A percentile compares a stretch with the other conserved stretches of the same genome.
phyloP scores from a whole-genome alignment of 164 flowering plant genomes.

The Macadamia integrifolia region DNA sequence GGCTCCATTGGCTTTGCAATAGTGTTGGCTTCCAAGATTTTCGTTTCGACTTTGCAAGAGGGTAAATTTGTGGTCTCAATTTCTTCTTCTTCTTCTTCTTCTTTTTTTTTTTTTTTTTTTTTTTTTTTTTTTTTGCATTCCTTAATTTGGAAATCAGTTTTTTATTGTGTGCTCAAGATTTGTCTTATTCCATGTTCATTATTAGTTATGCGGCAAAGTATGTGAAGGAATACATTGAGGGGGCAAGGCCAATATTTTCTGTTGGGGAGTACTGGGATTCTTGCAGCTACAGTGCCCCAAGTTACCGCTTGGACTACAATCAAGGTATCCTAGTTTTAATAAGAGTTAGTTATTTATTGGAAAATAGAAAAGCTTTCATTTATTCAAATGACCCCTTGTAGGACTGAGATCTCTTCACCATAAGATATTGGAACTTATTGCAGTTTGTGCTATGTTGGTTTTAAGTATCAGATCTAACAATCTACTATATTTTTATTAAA shows the following conservation, averaged over 20 bases:
- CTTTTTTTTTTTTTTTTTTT: neutral
- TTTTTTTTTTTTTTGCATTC: neutral
- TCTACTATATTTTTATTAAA: neutral
- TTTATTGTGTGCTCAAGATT: slow-evolving; percentile 3
- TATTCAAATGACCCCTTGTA: no score
- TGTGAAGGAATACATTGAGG: slow-evolving; percentile 80
- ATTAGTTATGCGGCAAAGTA: slow-evolving; percentile 75
- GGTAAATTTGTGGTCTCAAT: slow-evolving; percentile 34
- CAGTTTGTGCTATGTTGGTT: no score
- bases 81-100: no score
- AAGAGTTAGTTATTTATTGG: neutral
- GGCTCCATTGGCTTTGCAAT: slow-evolving; percentile 74
- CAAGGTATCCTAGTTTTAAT: slow-evolving; percentile 50
- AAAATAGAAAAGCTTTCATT: neutral
- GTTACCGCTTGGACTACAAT: slow-evolving; percentile 62
- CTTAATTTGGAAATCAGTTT: neutral
- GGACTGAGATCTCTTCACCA: neutral
- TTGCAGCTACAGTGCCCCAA: slow-evolving; percentile 56
- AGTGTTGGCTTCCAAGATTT: slow-evolving; percentile 89
- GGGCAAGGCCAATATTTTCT: slow-evolving; percentile 73
- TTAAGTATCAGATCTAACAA: no score
- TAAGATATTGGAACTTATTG: neutral
- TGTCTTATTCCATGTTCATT: slow-evolving; percentile 2
- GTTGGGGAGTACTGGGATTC: slow-evolving; percentile 97
- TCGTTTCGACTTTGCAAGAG: slow-evolving; percentile 96